Base-by-base conservation (phyloP, 192 early-diverging fungal species). In the Coemansia sp. region DNA sequence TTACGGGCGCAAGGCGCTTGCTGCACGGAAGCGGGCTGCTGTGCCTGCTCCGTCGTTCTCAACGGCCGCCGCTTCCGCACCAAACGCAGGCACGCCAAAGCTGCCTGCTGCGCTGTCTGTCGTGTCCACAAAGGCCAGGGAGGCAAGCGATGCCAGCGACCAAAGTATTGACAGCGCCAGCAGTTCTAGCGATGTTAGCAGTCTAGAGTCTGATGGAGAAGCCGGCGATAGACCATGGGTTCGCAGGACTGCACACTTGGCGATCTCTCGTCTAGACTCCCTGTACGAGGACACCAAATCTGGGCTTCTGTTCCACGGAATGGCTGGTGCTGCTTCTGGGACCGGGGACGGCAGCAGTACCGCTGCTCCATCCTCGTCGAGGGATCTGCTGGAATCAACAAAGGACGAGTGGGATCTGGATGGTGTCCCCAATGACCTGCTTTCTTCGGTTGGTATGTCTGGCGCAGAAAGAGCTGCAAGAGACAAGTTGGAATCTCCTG, bases 1-100 rank as follows among this genome's bases (percentile, higher is more conserved):
- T 44, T 83, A 83, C 17, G 80, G 80, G 19, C 80, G 80, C 62
- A 76, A 71, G 46, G 75, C 80, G 38, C 61, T 73, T 50, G 72
- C 68, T 37, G 75, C 80, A 9, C 80, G 80, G 16, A 61, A 32
- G 32, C 32, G 80, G 64, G 63, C 72, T n/a, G 74, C 62, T n/a
- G 51, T 43, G 42, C 57, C 75, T 13, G 58, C 12, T 32, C 32
- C 32, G 38, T 37, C 42, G 8, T 39, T 51, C 19, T 11, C 46
- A 48, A 48, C 46, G 46, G 46, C 55, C 32, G 55, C 25, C 25
- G 55, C 22, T n/a, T 38, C 38, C 39, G 57, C 32, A 40, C 38
- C 25, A 41, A n/a, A 16, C n/a, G 8, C 38, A 12, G 39, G 39
- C 19, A 0, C 38, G 12, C 13, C 37, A 17, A 38, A n/a, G 39